Evolutionary conservation across 208 protist species (phyloP).

Genomic region (Perkinsela sp.): DNA sequence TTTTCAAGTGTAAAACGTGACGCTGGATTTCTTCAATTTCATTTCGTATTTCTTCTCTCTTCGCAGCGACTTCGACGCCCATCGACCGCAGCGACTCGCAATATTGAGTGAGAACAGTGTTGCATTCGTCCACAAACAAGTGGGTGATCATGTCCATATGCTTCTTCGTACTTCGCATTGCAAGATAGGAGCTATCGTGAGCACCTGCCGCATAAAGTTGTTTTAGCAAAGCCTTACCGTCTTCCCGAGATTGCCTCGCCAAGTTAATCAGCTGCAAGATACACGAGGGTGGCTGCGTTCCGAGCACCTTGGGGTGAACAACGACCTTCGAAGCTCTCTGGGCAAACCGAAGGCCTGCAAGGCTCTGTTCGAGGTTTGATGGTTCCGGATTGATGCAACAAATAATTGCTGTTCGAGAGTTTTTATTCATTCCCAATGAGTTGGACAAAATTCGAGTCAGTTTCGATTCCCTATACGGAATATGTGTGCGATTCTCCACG

Average conservation of each 20-base stretch:
- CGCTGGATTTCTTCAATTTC: not conserved
- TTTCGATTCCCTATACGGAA: slow-evolving; percentile 15
- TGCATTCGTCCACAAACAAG: not conserved
- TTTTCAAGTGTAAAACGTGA: not conserved
- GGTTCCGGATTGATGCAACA: slow-evolving; percentile 52
- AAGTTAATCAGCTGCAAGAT: not conserved
- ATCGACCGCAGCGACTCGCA: not conserved
- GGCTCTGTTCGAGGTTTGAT: slow-evolving; percentile 57
- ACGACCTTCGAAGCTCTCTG: slow-evolving; percentile 58
- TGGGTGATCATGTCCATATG: not conserved
- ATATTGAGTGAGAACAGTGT: not conserved
- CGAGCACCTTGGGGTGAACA: slow-evolving; percentile 44
- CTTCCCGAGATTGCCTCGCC: not conserved
- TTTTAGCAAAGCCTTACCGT: not conserved
- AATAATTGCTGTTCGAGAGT: slow-evolving; percentile 55
- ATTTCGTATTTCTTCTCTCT: not conserved
- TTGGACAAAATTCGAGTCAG: slow-evolving; percentile 16
- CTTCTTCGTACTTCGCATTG: not conserved
- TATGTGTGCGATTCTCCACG: slow-evolving; percentile 3
- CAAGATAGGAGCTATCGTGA: not conserved
- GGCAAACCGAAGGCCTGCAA: slow-evolving; percentile 40
- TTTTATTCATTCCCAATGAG: slow-evolving; percentile 27
- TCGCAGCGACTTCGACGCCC: not conserved
- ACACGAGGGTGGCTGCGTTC: not conserved
- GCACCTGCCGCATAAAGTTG: not conserved